phyloP scores from a whole-genome alignment of 2,329 filamentous ascomycete genomes.

The Paraphaeosphaeria minitans region DNA sequence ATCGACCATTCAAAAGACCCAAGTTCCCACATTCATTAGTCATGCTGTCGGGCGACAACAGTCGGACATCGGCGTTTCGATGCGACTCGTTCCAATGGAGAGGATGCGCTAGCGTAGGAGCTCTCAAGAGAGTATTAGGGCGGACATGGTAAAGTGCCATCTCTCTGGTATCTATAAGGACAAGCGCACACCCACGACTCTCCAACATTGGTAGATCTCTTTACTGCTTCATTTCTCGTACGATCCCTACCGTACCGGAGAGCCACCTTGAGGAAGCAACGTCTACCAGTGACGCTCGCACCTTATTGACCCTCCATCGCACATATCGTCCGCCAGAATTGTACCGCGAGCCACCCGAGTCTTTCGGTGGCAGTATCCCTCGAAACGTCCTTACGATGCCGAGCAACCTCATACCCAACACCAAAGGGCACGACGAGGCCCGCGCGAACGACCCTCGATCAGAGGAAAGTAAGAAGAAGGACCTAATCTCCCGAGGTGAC shows the following conservation, averaged over 20 bases:
- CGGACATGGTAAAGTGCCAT: background rate
- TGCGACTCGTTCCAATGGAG: background rate
- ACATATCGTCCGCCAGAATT: background rate
- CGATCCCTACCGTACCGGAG: background rate
- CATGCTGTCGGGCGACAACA: background rate
- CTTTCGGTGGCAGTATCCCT: background rate
- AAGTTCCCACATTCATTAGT: background rate
- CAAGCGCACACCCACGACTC: background rate
- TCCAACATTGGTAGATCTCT: background rate
- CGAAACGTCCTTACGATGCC: background rate
- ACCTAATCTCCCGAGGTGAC: constrained; percentile 50
- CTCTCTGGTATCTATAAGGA: background rate
- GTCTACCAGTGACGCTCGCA: background rate
- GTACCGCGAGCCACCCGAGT: background rate
- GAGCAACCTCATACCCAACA: constrained; percentile 5
- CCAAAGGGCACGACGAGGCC: constrained; percentile 6
- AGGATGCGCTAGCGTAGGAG: constrained; percentile 1
- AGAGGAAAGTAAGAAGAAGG: constrained; percentile 35
- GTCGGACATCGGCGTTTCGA: background rate
- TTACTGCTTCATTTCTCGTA: background rate
- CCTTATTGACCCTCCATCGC: background rate
- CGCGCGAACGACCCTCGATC: constrained; percentile 35
- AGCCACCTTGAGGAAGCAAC: background rate
- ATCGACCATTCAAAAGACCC: background rate
- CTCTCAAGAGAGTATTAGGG: constrained; percentile 6